Base-by-base conservation (phyloP, 148 eudicot species). In the Limonium bicolor region DNA sequence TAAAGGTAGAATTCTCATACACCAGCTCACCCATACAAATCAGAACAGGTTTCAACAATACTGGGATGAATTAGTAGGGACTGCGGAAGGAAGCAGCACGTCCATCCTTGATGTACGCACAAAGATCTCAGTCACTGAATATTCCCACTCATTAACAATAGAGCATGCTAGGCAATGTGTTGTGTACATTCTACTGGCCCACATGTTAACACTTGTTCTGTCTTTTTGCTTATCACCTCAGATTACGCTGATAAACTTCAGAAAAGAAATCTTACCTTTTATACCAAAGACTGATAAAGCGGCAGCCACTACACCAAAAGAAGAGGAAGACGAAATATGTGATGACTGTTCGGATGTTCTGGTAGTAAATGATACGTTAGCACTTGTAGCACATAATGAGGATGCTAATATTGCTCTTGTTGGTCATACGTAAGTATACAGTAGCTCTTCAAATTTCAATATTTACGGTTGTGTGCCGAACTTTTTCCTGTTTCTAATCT, bases 311-410 rank as follows among this genome's bases (percentile, higher is more conserved):
- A n/a, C n/a, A n/a, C n/a, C n/a, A n/a, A 74, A 73, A 53, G 48
- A 32, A 12, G 64, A 42, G 26, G 58, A 13, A 5, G 74, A 48
- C 21, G 79, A 73, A 10, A 38, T 51, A 8, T 58, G 59, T 21
- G 94, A 76, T 43, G 94, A 83, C 60, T 87, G 94, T 57, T 82
- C 83, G 15, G 90, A 79, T 67, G 49, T 87, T 59, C 77, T 82
- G 45, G 83, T 87, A 32, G 75, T 71, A 25, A 58, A 56, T 35
- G 65, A 79, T 15, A 50, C 47, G 18, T 72, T 87, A 74, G 94
- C 86, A 36, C 29, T 82, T 50, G 83, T 77, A 45, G 94, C 80
- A 9, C 96, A 87, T 46, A 82, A 83, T 33, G 94, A 83, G 70
- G 96, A 88, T 38, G 96, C 80, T 29, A 77, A 83, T 56, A 77